Evolutionary conservation across 2,329 filamentous ascomycete genomes (phyloP), one percentile per base, ranked within the genome.

Genomic region (Monosporascus cannonballus): DNA sequence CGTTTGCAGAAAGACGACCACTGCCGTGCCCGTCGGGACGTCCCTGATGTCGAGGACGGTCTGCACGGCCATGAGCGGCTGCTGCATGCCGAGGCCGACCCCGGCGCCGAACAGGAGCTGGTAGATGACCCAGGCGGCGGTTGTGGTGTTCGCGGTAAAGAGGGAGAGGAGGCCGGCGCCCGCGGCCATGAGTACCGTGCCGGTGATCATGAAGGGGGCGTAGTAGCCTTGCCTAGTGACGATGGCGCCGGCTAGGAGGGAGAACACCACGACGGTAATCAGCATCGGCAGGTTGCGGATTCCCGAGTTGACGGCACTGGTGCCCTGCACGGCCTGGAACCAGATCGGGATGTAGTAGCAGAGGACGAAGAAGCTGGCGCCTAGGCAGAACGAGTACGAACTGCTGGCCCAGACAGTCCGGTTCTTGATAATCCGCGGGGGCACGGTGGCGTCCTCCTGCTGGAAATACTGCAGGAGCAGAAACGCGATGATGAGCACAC

Each of bases 1-100:
- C 0, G 69, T 70, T 58, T 76, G 73, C 17, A 64, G 64, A 59
- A 77, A 76, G 30, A 76, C 69, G 7, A 75, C 63, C 11, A 66
- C 51, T 0, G 60, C 52, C 1, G 64, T 65, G 25, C 63, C 65
- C 1, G 59, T 56, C 5, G 65, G 59, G 6, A 67, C 57, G 50
- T 69, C 66, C 5, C 52, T 56, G 39, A 64, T 61, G 42, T 58
- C 54, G 14, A 67, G 56, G 1, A 63, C 73, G 1, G 73, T 70
- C 60, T 76, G 73, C 1, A 70, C 72, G 2, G 72, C 73, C 37
- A 75, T 70, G 17, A 73, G 57, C 2, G 72, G 67, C 51, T 73
- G 69, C 49, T 76, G 73, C 49, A 76, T 62, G 20, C 67, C 63
- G 3, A 71, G 47, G 30, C 74, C 74, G 8, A 71, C 60, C 6